Base-by-base conservation (phyloP, 1,139 yeast species). In the Nakaseomyces nivariensis region DNA sequence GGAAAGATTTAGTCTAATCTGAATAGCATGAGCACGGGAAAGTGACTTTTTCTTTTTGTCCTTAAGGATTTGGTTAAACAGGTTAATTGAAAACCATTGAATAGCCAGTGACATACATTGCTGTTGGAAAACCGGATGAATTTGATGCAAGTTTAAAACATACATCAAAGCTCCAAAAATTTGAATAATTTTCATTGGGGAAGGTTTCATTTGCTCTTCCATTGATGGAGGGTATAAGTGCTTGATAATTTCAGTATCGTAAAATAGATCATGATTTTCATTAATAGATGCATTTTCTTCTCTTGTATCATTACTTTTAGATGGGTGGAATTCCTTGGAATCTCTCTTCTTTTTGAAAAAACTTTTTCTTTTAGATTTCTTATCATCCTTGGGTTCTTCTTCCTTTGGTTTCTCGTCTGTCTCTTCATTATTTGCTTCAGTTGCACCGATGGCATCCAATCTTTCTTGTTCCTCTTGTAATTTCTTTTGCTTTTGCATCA, bases 91-190 rank as follows among this genome's bases (percentile, higher is more conserved):
- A 31, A 88, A 70, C 81, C 92, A 88, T 66, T 85, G 84, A 49
- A 92, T 75, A 1, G 92, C 84, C 54, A 83, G 83, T 1, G 95
- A 78, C 48, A 87, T 73, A 36, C 95, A 78, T 67, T 89, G 94
- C 53, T 84, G 82, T 48, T 80, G 78, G 27, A 88, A 73, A 31
- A 86, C 71, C 10, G 87, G 83, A 62, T 86, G 92, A 4, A 90
- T 85, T 51, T 82, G 79, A 63, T 87, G 95, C 41, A 90, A 71
- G 55, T 85, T 89, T 61, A 90, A 72, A 3, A 92, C 95, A 63
- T 90, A 89, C 50, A 88, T 76, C 48, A 92, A 74, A 0, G 97
- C 96, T 26, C 96, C 94, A 52, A 92, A 74, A 1, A 90, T 86
- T 60, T 94, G 95, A 25, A 90, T 80, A 50, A 90, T 77, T 58